phyloP scores from a whole-genome alignment of 2,329 filamentous ascomycete genomes.

The Fusarium duplospermum region DNA sequence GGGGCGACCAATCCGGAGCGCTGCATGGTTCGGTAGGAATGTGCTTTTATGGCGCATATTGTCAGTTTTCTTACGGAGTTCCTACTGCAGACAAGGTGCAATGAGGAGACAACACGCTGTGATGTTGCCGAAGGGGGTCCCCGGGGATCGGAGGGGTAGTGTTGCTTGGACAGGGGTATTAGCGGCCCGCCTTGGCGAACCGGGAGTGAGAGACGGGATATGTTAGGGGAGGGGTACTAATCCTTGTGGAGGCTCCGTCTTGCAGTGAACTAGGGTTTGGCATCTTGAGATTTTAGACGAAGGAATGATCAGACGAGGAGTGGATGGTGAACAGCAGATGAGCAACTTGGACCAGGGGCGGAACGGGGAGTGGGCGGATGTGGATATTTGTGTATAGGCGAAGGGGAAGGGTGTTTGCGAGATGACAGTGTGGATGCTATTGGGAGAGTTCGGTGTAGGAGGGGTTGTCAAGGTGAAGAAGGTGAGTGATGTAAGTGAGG shows the following conservation, averaged over 20 bases:
- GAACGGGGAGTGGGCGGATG: constrained; percentile 6
- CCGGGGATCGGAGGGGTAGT: neutral
- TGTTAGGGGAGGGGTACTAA: neutral
- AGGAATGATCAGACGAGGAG: constrained; percentile 20
- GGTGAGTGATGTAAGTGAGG: neutral
- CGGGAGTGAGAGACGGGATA: constrained; percentile 7
- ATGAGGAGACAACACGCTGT: neutral
- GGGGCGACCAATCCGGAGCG: constrained; percentile 41
- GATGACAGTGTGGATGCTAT: neutral
- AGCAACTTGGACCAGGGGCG: constrained; percentile 1
- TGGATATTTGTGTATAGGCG: neutral
- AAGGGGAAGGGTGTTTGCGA: neutral
- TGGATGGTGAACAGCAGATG: constrained; percentile 28
- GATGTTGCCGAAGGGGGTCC: neutral
- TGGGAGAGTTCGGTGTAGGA: neutral
- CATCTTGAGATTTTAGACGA: neutral
- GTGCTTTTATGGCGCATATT: constrained; percentile 9
- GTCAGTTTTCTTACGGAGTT: constrained; percentile 19
- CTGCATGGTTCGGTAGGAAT: constrained; percentile 30
- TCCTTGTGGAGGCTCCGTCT: neutral
- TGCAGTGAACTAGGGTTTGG: neutral
- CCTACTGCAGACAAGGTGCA: neutral
- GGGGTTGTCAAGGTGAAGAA: neutral
- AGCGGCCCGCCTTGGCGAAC: neutral
- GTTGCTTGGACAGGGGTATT: neutral